A percentile compares a stretch with the other conserved stretches of the same genome.
These are phyloP conservation scores for Tolypocladium inflatum DNA, from an alignment of 2,329 filamentous ascomycete genomes.

Conservation along the genomic window DNA sequence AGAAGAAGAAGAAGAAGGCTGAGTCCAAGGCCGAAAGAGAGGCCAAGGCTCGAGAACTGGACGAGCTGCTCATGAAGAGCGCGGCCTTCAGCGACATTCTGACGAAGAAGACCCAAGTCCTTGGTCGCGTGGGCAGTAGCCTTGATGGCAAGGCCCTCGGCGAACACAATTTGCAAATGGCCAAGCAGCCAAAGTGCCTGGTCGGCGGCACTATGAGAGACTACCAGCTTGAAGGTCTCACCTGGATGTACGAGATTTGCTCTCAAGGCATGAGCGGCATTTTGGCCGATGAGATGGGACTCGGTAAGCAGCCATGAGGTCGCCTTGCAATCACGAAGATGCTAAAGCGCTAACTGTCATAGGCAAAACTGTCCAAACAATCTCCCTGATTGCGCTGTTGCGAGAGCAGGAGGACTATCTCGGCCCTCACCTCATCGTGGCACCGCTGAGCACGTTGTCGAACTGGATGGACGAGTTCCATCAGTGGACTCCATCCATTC, in stretches of 20 bases:
- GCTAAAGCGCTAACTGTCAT: not conserved
- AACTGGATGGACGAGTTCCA: slow-evolving; percentile 96
- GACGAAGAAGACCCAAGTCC: slow-evolving; percentile 52
- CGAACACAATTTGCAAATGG: slow-evolving; percentile 64
- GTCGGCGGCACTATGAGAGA: slow-evolving; percentile 84
- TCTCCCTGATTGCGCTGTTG: slow-evolving; percentile 76
- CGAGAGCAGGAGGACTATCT: slow-evolving; percentile 75
- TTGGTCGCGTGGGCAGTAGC: slow-evolving; percentile 51
- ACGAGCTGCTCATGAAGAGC: slow-evolving; percentile 49
- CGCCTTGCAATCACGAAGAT: not conserved
- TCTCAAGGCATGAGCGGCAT: slow-evolving; percentile 84
- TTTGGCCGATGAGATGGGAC: slow-evolving; percentile 86
- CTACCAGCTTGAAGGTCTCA: slow-evolving; percentile 88
- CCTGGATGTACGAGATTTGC: slow-evolving; percentile 84
- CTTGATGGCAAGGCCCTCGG: slow-evolving; percentile 51
- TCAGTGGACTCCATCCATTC: slow-evolving; percentile 82
- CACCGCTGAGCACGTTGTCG: slow-evolving; percentile 80
- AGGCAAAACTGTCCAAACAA: slow-evolving; percentile 89
- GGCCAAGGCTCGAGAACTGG: slow-evolving; percentile 48
- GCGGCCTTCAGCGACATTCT: slow-evolving; percentile 53
- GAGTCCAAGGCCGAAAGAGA: slow-evolving; percentile 45
- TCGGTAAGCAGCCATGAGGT: slow-evolving; percentile 35
- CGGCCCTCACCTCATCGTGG: slow-evolving; percentile 84
- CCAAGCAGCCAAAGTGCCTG: slow-evolving; percentile 76
- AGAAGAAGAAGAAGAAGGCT: slow-evolving; percentile 40